Base-by-base conservation (phyloP, 2,329 filamentous ascomycete genomes). In the Stachybotrys chartarum region DNA sequence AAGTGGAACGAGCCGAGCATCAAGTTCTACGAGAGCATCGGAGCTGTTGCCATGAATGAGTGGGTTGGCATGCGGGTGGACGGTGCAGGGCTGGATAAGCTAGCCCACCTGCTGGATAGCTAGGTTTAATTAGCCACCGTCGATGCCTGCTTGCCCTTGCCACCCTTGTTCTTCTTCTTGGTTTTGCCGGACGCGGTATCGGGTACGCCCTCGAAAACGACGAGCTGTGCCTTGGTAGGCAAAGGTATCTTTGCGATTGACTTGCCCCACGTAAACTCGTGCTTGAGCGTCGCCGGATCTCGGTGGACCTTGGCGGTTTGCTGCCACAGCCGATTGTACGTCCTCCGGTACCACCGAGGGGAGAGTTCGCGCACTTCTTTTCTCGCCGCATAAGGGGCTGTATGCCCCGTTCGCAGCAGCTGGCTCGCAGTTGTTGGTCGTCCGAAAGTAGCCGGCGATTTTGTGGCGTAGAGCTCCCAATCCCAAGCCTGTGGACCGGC, bases 1-100 rank as follows among this genome's bases (percentile, higher is more conserved):
- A 93, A 90, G 74, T 96, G 91, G 91, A 97, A 97, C 67, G 83
- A 90, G 76, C 89, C 90, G 7, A 92, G 88, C 69, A 88, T 97
- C 74, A 78, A 85, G 63, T 97, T 97, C 66, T 97, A 97, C 68
- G 78, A 86, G 70, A 79, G 76, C 57, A 80, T 86, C 53, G 89
- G 90, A 1, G 89, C 88, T 1, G 77, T 72, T 61, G 74, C 76
- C 60, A 84, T 86, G 85, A 75, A 77, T 58, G 86, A 88, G 56
- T 93, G 88, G 89, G 80, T 90, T 16, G 83, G 82, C 2, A 85
- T 93, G 82, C 80, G 89, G 39, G 84, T 91, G 1, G 87, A 91
- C 56, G 82, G 85, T 3, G 81, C 87, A 16, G 81, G 72, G 1
- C 66, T 93, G 70, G 72, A 68, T 31, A 85, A 80, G 72, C 68